A percentile compares a stretch with the other conserved stretches of the same genome.
These are phyloP conservation scores for Hypocrella siamensis DNA, from an alignment of 2,329 filamentous ascomycete species.

Conservation along the genomic window DNA sequence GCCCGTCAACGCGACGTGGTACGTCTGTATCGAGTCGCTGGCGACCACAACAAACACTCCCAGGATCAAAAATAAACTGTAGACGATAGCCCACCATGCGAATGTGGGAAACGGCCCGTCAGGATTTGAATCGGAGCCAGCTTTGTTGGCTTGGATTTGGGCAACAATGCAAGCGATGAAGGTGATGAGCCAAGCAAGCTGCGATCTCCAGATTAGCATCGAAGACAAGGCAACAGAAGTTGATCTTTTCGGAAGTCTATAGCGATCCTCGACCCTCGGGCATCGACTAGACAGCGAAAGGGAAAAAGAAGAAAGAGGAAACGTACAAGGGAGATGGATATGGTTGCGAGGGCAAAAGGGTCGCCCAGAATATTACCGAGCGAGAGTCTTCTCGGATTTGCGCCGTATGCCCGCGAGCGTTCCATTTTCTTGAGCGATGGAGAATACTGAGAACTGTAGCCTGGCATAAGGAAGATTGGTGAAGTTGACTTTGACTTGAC, in stretches of 20 bases:
- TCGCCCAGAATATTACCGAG: conserved; percentile 87
- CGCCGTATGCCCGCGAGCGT: conserved; percentile 43
- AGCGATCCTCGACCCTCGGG: no score
- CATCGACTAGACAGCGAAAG: neutral
- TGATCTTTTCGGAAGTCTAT: no score
- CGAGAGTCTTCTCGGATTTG: conserved; percentile 39
- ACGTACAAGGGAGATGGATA: conserved; percentile 81
- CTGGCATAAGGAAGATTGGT: conserved; percentile 44
- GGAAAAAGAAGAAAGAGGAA: neutral
- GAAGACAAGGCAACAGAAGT: no score
- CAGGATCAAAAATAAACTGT: conserved; percentile 67
- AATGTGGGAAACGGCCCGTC: conserved; percentile 56
- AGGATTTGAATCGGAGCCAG: conserved; percentile 5
- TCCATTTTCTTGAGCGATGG: conserved; percentile 74
- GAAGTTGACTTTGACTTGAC: neutral
- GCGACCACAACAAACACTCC: conserved; percentile 73
- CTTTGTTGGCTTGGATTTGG: conserved; percentile 28
- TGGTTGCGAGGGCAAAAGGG: conserved; percentile 86
- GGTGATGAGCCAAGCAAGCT: conserved; percentile 92
- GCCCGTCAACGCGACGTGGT: conserved; percentile 81
- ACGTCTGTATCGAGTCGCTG: conserved; percentile 70
- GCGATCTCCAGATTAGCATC: no score
- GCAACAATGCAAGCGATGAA: conserved; percentile 77
- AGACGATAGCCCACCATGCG: conserved; percentile 82
- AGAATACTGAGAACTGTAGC: conserved; percentile 57